These are phyloP conservation scores for Russula ochroleuca DNA, from an alignment of 768 basidiomycete genomes.

Conservation along the genomic window DNA sequence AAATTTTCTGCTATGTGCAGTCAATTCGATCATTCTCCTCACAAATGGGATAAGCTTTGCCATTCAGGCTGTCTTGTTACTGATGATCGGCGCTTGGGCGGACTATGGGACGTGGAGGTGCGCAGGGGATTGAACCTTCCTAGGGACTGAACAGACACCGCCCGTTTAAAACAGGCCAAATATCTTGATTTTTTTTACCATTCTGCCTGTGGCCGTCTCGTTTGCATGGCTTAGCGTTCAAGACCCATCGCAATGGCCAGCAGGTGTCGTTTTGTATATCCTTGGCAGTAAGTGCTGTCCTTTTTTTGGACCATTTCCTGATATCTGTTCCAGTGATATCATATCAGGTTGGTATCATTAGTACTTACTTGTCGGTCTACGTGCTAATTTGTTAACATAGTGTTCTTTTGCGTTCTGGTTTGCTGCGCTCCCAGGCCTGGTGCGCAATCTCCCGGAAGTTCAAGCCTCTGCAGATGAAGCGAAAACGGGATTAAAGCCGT, in stretches of 20 bases:
- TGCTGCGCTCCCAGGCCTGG: slow-evolving; percentile 75
- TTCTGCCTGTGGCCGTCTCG: slow-evolving; percentile 60
- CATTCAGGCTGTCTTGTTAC: slow-evolving; percentile 61
- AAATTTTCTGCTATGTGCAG: slow-evolving; percentile 33
- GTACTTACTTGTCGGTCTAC: background rate
- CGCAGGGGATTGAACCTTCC: background rate
- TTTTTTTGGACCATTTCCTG: background rate
- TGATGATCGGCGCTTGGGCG: slow-evolving; percentile 71
- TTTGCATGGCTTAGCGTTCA: slow-evolving; percentile 78
- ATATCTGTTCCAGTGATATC: slow-evolving; percentile 50
- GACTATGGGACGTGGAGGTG: slow-evolving; percentile 81
- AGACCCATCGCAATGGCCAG: slow-evolving; percentile 57
- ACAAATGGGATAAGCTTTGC: slow-evolving; percentile 80
- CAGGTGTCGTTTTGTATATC: slow-evolving; percentile 58
- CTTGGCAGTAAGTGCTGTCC: slow-evolving; percentile 49
- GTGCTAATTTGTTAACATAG: slow-evolving; percentile 33
- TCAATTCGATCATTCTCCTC: slow-evolving; percentile 72
- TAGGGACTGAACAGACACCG: background rate
- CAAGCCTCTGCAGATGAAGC: slow-evolving; percentile 45
- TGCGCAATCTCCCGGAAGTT: slow-evolving; percentile 67
- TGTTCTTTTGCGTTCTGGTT: slow-evolving; percentile 78
- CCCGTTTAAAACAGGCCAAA: slow-evolving; percentile 48
- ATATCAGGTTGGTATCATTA: slow-evolving; percentile 49
- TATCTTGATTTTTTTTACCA: slow-evolving; percentile 70
- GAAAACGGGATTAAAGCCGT: slow-evolving; percentile 47